Conservation (phyloP, 2,329 filamentous ascomycete genomes). For the Canariomyces notabilis region DNA sequence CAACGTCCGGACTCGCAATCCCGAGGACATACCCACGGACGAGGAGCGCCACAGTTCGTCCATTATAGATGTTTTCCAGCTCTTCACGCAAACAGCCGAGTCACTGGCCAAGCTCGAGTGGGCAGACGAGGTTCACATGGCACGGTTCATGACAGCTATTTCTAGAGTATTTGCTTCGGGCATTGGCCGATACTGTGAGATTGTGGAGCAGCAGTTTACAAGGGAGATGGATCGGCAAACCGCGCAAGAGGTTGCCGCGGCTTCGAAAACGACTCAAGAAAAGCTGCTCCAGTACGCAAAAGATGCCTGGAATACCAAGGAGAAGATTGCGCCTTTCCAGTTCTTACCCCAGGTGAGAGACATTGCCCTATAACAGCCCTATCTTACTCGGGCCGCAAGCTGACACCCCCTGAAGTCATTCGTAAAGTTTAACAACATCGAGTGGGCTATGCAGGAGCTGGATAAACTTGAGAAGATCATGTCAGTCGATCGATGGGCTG, state of each 20-base stretch:
- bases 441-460: constrained; percentile 87
- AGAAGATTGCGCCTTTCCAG: constrained; percentile 93
- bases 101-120: constrained; percentile 82
- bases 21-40: constrained; percentile 62
- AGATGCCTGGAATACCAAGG: constrained; percentile 86
- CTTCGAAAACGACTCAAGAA: constrained; percentile 78
- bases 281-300: constrained; percentile 91
- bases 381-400: background rate
- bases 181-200: constrained; percentile 84
- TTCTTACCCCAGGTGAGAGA: constrained; percentile 79
- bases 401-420: constrained; percentile 62
- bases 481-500: constrained; percentile 86
- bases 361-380: constrained; percentile 14
- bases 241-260: constrained; percentile 76
- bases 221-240: constrained; percentile 91
- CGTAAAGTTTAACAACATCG: constrained; percentile 96
- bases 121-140: constrained; percentile 90
- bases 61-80: constrained; percentile 85
- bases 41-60: constrained; percentile 89
- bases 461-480: constrained; percentile 86
- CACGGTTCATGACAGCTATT: constrained; percentile 93
- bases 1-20: constrained; percentile 62
- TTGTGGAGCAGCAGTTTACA: constrained; percentile 77
- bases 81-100: constrained; percentile 88
- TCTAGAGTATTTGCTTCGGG: constrained; percentile 79